phyloP scores from a whole-genome alignment of 2,329 filamentous ascomycete genomes.

The Fusarium haematococcum region DNA sequence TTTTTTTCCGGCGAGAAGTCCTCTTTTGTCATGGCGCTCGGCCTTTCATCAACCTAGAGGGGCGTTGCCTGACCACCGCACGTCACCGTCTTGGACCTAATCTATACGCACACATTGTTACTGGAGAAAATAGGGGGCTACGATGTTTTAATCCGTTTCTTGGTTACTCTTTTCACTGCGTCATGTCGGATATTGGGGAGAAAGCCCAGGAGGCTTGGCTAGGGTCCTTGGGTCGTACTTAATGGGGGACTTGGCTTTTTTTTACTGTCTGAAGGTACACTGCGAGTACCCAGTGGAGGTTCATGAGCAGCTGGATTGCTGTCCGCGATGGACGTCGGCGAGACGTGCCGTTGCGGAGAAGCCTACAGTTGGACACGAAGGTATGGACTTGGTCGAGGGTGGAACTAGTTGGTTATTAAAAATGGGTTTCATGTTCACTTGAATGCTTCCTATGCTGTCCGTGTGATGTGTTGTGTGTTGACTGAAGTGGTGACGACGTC shows the following conservation, averaged over 20 bases:
- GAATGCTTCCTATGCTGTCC: not conserved
- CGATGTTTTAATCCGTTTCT: constrained; percentile 41
- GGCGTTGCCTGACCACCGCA: constrained; percentile 42
- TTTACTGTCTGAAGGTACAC: constrained; percentile 26
- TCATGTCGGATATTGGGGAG: constrained; percentile 42
- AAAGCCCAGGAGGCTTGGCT: constrained; percentile 51
- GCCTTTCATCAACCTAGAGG: constrained; percentile 37
- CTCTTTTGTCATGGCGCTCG: constrained; percentile 30
- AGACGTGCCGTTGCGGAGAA: constrained; percentile 22
- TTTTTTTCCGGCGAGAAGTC: constrained; percentile 28
- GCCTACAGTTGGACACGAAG: constrained; percentile 40
- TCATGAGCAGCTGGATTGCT: constrained; percentile 41
- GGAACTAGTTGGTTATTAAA: constrained; percentile 33
- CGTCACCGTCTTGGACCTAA: constrained; percentile 43
- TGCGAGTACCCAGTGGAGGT: constrained; percentile 25
- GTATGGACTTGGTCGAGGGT: constrained; percentile 30
- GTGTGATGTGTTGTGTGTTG: not conserved
- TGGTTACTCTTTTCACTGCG: constrained; percentile 33
- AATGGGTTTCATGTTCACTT: constrained; percentile 34
- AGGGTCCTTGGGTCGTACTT: constrained; percentile 39
- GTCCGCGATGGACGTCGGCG: constrained; percentile 27
- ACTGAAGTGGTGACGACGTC: not conserved
- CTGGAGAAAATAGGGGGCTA: constrained; percentile 40
- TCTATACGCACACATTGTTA: constrained; percentile 46
- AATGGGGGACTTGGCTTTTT: constrained; percentile 38